Conservation (phyloP, 2,329 filamentous ascomycete species). For the Fusarium nodosum region DNA sequence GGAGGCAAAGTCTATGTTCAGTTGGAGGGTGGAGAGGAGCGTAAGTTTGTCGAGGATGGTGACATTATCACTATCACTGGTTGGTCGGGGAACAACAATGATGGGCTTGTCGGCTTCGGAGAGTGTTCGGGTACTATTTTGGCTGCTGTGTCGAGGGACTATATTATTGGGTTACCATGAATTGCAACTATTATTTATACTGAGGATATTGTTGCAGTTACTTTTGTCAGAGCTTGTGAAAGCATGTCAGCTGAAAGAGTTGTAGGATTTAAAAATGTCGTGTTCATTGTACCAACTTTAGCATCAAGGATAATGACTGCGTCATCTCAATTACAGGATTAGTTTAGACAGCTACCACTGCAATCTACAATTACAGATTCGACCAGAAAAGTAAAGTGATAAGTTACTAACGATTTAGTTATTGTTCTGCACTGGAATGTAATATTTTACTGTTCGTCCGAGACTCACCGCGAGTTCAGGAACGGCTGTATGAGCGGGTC, state of each 20-base stretch:
- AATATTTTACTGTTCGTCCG: too few relatives aligned
- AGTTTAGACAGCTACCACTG: too few relatives aligned
- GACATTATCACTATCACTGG: constrained; percentile 63
- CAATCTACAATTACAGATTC: too few relatives aligned
- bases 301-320: too few relatives aligned
- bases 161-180: rapidly evolving
- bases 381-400: too few relatives aligned
- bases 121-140: constrained; percentile 34
- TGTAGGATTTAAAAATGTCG: too few relatives aligned
- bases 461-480: neutral
- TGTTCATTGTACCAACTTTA: too few relatives aligned
- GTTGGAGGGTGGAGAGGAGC: constrained; percentile 73
- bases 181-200: rapidly evolving
- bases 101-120: constrained; percentile 41
- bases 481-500: neutral
- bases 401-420: too few relatives aligned
- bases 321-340: too few relatives aligned
- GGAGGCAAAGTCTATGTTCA: constrained; percentile 75
- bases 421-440: too few relatives aligned
- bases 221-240: too few relatives aligned
- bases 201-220: neutral
- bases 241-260: too few relatives aligned
- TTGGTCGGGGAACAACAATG: constrained; percentile 25
- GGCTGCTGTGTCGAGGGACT: constrained; percentile 2
- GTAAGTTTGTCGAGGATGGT: constrained; percentile 80